Base-by-base conservation (phyloP, 2,329 filamentous ascomycete species). In the Mollisiaceae sp. region DNA sequence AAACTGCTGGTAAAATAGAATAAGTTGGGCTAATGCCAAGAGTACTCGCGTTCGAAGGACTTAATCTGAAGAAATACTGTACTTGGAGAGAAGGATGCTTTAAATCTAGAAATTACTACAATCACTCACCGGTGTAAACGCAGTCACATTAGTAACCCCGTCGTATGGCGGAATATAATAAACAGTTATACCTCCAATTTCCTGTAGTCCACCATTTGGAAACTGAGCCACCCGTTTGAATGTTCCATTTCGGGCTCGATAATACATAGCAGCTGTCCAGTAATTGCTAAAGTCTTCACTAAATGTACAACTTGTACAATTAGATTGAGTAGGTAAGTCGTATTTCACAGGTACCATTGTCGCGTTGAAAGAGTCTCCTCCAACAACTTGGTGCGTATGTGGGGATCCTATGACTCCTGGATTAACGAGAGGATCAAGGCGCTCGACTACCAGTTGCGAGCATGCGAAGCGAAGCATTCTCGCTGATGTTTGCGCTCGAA, bases 111-210 rank as follows among this genome's bases (percentile, higher is more conserved):
- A 32, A 32, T 32, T 32, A 32, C 27, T 32, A 6, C 27, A 32
- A 32, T 32, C 22, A 77, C 67, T 79, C 8, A 56, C 60, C 6
- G 47, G 60, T 24, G 32, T 78, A 66, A 79, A 80, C 2, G 78
- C 79, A 15, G 78, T 81, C n/a, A 79, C 77, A 63, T 80, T 81
- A n/a, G 74, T 64, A 11, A 45, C 22, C 12, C 68, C 68, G 57
- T 74, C 68, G 69, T 73, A 72, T 71, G 75, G 74, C 18, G 76
- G 76, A 27, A 69, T 74, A 62, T 79, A 79, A 67, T 79, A 79
- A 15, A 79, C 73, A 0, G 76, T 77, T 75, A 78, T 77, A 5
- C 77, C 77, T n/a, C 76, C 77, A 64, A 78, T 78, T 24, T 74
- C 73, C 38, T 75, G 74, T 24, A 72, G 65, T 4, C 50, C 50